Conservation (phyloP, 2,329 filamentous ascomycete species). For the Neophaeococcomyces aloes region DNA sequence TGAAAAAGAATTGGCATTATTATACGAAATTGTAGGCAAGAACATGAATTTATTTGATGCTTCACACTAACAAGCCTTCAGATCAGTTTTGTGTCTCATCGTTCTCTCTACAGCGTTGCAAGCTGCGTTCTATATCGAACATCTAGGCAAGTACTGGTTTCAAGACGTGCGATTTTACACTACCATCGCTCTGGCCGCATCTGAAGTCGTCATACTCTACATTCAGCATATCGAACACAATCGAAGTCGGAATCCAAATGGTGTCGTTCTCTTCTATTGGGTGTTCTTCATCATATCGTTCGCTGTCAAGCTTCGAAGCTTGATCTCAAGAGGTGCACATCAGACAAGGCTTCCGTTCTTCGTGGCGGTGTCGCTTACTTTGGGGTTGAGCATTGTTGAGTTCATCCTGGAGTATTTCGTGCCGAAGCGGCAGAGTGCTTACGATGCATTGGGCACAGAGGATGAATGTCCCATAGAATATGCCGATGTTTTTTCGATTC, state of each 20-base stretch:
- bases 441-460: constrained; percentile 56
- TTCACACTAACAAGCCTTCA: constrained; percentile 24
- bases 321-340: constrained; percentile 68
- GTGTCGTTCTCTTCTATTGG: constrained; percentile 87
- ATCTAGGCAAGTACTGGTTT: constrained; percentile 59
- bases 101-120: constrained; percentile 60
- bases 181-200: constrained; percentile 59
- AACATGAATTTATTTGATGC: background rate
- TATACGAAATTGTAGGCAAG: constrained; percentile 70
- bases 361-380: constrained; percentile 59
- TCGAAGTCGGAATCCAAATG: constrained; percentile 73
- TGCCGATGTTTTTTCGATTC: constrained; percentile 80
- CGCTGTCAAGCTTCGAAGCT: constrained; percentile 72
- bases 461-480: constrained; percentile 72
- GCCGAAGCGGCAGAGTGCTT: constrained; percentile 63
- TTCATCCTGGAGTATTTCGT: constrained; percentile 78
- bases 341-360: constrained; percentile 61
- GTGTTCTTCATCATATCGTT: constrained; percentile 70
- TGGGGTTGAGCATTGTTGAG: constrained; percentile 58
- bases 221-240: constrained; percentile 82
- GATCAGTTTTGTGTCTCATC: constrained; percentile 55
- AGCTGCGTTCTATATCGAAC: constrained; percentile 63
- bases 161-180: constrained; percentile 82
- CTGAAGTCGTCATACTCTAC: constrained; percentile 61
- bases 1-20: constrained; percentile 82